Evolutionary conservation across 2,329 filamentous ascomycete species (phyloP), one percentile per base, ranked within the genome.

Genomic region (Ceratocystis lukuohia): DNA sequence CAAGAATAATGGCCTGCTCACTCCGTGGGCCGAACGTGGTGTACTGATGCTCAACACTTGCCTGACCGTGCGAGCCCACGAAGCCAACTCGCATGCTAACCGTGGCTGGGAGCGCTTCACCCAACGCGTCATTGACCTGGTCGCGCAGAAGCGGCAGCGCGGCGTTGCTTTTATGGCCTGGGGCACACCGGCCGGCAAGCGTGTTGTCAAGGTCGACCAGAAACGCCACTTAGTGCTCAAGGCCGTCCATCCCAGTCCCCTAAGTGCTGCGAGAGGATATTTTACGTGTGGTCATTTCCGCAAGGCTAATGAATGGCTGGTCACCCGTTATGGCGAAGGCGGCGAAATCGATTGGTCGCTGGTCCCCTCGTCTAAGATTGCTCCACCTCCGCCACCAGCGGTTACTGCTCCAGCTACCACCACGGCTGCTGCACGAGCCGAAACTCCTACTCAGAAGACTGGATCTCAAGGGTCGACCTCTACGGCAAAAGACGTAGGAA

Each of bases 121-220:
- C 22, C 92, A 96, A 74, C 89, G 86, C 70, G 88, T 94, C 53
- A 95, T 99, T 69, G 91, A 97, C 70, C 82, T 89, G 0, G 89
- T 97, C 1, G 88, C 88, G 0, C 84, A 87, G 73, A 86, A 88
- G 71, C 83, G 91, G 57, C 86, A 83, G 0, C 80, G 82, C 33
- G 94, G 94, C 1, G 93, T 99, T 1, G 94, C 96, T 3, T 99
- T 96, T 74, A 78, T 99, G 75, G 93, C 93, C 0, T 99, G 94
- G 94, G 94, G 94, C 17, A 85, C 80, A 5, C 89, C 91, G 1
- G 94, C 94, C 0, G 88, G 86, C 66, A 88, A 90, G 77, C 80
- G 92, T 66, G 89, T 95, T 25, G 77, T 81, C 53, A 88, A 85
- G 70, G 81, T 97, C 64, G 88, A 94, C 72, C 79, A 76, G 63